Percentiles rank a stretch among this genome's conserved stretches.
phyloP scores from a whole-genome alignment of 192 early-diverging fungal species.

The Cladochytrium replicatum region DNA sequence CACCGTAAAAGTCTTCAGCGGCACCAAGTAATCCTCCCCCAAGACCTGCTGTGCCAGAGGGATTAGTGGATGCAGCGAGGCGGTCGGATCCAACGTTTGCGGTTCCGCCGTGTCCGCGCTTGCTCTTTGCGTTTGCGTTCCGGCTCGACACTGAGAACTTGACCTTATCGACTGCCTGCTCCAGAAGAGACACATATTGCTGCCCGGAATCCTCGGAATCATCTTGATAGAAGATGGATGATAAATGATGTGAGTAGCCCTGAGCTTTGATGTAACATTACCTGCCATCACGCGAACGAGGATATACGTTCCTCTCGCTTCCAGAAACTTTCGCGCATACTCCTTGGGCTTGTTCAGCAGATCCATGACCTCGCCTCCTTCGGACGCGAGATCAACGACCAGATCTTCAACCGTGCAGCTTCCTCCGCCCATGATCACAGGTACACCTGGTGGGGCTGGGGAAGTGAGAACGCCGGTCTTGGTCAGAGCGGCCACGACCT shows the following conservation, averaged over 20 bases:
- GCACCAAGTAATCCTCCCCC: no score
- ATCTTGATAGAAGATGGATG: constrained; percentile 8
- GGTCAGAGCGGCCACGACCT: not conserved
- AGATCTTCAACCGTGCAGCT: no score
- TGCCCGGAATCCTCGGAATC: constrained; percentile 30
- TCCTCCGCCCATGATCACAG: no score
- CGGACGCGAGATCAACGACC: constrained; percentile 36
- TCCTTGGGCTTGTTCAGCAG: constrained; percentile 38
- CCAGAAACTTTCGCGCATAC: constrained; percentile 43
- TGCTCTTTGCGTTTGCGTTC: no score
- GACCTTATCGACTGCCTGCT: constrained; percentile 33
- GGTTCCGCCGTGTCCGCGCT: no score
- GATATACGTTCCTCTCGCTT: constrained; percentile 46
- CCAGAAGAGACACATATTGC: constrained; percentile 32
- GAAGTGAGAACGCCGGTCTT: constrained; percentile 8
- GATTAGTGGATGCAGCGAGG: no score
- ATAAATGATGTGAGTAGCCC: not conserved
- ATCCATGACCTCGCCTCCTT: constrained; percentile 46
- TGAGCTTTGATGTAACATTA: constrained; percentile 14
- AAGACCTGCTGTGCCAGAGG: no score
- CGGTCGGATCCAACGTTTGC: no score
- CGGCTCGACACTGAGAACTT: constrained; percentile 44
- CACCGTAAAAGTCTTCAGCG: no score
- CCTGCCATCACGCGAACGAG: constrained; percentile 48
- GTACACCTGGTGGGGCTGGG: not conserved